Evolutionary conservation across 2,329 filamentous ascomycete genomes (phyloP), one percentile per base, ranked within the genome.

Genomic region (Aspergillus hiratsukae): DNA sequence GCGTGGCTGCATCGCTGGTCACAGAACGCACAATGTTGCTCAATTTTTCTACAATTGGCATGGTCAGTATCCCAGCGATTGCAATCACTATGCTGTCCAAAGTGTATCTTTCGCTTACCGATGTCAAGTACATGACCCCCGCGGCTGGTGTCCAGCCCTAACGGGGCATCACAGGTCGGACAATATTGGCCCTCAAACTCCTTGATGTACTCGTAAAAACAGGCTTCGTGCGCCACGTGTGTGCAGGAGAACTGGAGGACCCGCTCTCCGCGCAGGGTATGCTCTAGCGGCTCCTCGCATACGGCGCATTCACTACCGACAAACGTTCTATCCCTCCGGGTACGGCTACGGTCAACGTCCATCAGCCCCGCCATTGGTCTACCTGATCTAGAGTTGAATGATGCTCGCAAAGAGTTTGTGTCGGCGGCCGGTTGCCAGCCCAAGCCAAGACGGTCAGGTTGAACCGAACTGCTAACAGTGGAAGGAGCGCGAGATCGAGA

Each of bases 151-250:
- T 99, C 94, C 46, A 99, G 80, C 60, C 92, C 91, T 52, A 99
- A 78, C 21, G 94, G 91, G 61, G 92, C 89, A 78, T 96, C 89
- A 75, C 94, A 99, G 62, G 90, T 89, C 28, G 94, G 94, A 75
- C 94, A 99, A 69, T 91, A 92, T 68, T 97, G 91, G 53, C 90
- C 90, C 64, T 97, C 92, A 57, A 93, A 89, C 69, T 97, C 93
- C 68, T 90, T 89, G 66, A 99, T 96, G 71, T 95, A 97, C 75
- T 99, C 94, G 77, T 97, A 97, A 72, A 99, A 97, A 76, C 94
- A 99, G 37, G 93, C 94, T 74, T 97, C 94, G 72, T 99, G 94
- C 10, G 93, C 91, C 58, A 99, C 93, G 75, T 99, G 94, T n/a
- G 87, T 85, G 75, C 94, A 99, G 5, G 92, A 95, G 68, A 99